These are phyloP conservation scores for Lycium barbarum DNA, from an alignment of 257 asterid genomes.

Conservation along the genomic window DNA sequence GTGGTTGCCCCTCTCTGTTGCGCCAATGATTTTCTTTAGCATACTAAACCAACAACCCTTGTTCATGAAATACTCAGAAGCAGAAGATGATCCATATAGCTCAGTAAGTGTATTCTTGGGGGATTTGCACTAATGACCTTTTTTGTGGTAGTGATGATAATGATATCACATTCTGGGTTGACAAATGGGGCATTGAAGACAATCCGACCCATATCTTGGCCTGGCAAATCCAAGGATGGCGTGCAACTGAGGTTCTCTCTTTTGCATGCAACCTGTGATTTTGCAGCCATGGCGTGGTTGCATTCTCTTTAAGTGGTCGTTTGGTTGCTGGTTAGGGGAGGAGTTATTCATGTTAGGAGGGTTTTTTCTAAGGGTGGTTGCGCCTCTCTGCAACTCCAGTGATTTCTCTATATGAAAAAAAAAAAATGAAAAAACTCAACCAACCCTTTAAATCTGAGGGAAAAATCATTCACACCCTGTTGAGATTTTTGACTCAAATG, in stretches of 20 bases:
- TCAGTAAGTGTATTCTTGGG: not conserved
- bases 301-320: conserved; percentile 17
- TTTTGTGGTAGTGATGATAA: not conserved
- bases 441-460: conserved; percentile 22
- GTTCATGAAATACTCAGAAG: not conserved
- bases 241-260: not conserved
- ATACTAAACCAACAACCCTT: conserved; percentile 22
- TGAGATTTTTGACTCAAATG: conserved; percentile 5
- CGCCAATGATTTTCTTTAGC: conserved; percentile 7
- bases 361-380: not conserved
- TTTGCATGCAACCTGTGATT: conserved; percentile 22
- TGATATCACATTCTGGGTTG: not conserved
- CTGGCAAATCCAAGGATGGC: not conserved
- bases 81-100: not conserved
- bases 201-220: not conserved
- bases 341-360: conserved; percentile 28
- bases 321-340: not conserved
- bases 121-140: not conserved
- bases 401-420: conserved; percentile 4
- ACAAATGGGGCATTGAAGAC: not conserved
- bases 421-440: not conserved
- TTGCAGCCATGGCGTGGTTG: conserved; percentile 37
- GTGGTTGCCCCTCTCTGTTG: conserved; percentile 39
- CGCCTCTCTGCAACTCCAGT: conserved; percentile 31
- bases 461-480: not conserved